Base-by-base conservation (phyloP, 805 yeast species). In the Yarrowia yakushimensis region DNA sequence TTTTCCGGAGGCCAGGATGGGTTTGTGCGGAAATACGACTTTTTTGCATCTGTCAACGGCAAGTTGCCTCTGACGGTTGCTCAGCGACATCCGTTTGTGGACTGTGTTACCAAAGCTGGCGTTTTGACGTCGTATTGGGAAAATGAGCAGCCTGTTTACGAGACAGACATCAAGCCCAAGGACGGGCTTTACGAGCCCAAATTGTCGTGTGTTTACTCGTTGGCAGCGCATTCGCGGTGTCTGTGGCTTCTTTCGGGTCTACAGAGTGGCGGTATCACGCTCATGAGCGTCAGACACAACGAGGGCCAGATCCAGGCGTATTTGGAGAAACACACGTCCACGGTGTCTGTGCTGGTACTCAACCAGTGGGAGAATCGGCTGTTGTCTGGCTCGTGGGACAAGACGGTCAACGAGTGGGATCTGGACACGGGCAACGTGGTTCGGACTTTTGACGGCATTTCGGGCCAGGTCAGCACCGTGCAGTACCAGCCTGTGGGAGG, bases 1-100 rank as follows among this genome's bases (percentile, higher is more conserved):
- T 87, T 92, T 69, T 86, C 97, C 0, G 99, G 99, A 20, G 98
- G 98, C 10, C 93, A 88, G 67, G 99, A 94, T 73, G 99, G 99
- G 4, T 89, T 85, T 69, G 88, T 94, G 33, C 78, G 99, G 52
- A 91, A 88, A 71, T 94, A 87, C 75, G 97, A 94, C 74, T 86
- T 94, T 66, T 80, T 85, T 39, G 87, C 86, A 33, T 87, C 97
- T 0, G 81, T 94, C 23, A 92, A 88, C 69, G 97, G 97, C 17
- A 88, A 87, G 67, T 78, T 87, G 7, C 93, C 94, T 5, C 77
- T 94, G 60, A 93, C 98, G 0, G 88, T 91, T 65, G 90, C 96
- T 2, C 99, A 94, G 72, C 84, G 84, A 69, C 98, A 94, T 73
- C 87, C 89, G 54, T 78, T 91, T 55, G 90, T 90, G 23, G 99